A percentile compares a stretch with the other conserved stretches of the same genome.
Conservation (phyloP, 805 yeast species). For the Ogataea nitratoaversa region DNA sequence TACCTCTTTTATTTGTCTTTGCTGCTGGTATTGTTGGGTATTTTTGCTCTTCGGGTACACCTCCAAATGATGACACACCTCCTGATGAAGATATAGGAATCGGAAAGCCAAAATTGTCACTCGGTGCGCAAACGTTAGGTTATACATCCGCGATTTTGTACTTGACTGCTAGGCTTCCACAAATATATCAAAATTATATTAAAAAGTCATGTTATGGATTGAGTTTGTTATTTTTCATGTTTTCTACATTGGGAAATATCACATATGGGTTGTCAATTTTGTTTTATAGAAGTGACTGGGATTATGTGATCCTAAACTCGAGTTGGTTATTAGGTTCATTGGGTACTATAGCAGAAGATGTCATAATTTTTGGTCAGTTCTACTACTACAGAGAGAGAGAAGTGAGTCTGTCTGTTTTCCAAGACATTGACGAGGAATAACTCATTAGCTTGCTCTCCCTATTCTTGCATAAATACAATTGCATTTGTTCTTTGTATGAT, state of each 20-base stretch:
- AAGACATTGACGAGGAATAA: constrained; percentile 5
- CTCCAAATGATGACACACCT: constrained; percentile 20
- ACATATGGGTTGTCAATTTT: constrained; percentile 74
- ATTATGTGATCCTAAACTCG: constrained; percentile 56
- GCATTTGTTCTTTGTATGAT: too few relatives aligned
- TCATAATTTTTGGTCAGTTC: constrained; percentile 62
- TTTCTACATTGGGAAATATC: constrained; percentile 69
- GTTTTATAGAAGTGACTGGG: constrained; percentile 56
- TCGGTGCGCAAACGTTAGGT: constrained; percentile 67
- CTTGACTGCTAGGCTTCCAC: constrained; percentile 75
- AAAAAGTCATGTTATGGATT: constrained; percentile 83
- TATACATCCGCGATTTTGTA: constrained; percentile 66
- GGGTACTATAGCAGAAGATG: constrained; percentile 73
- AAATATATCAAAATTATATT: constrained; percentile 71
- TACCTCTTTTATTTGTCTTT: constrained; percentile 60
- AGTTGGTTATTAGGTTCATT: constrained; percentile 79
- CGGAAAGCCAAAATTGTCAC: constrained; percentile 25
- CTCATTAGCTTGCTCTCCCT: too few relatives aligned
- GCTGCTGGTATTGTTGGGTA: constrained; percentile 62
- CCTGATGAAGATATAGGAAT: constrained; percentile 17
- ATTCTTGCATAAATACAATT: too few relatives aligned
- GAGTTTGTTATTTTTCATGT: constrained; percentile 72
- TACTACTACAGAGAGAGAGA: constrained; percentile 46
- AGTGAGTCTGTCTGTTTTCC: constrained; percentile 4
- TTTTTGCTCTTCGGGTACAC: constrained; percentile 38